Conservation (phyloP, 2,329 filamentous ascomycete genomes). For the Fusarium metavorans region DNA sequence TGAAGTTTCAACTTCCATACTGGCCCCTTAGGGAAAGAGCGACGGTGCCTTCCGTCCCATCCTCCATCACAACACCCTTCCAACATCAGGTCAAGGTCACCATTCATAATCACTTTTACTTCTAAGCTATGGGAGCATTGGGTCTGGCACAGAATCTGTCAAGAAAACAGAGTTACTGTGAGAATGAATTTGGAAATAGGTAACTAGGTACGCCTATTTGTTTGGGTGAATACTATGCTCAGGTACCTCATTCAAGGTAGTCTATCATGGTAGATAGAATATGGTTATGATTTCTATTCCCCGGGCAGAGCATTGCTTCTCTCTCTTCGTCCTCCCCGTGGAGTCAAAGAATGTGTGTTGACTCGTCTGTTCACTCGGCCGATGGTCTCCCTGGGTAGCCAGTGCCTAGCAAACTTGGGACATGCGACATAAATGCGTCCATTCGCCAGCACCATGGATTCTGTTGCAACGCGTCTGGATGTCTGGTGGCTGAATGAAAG, state of each 20-base stretch:
- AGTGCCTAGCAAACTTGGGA: neutral
- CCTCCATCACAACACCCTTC: neutral
- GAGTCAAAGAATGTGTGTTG: neutral
- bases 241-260: neutral
- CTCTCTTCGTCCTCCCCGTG: neutral
- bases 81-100: neutral
- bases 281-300: neutral
- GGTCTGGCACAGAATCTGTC: rapidly evolving
- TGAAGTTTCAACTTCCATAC: neutral
- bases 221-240: neutral
- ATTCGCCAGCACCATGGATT: neutral
- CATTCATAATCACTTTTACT: neutral
- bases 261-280: neutral
- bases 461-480: too few species aligned
- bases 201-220: neutral
- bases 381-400: neutral
- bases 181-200: neutral
- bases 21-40: neutral
- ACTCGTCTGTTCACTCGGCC: neutral
- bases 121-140: neutral
- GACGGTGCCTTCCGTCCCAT: neutral
- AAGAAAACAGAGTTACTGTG: neutral
- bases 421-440: neutral
- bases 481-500: neutral
- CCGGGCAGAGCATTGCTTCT: neutral